Conservation (phyloP, 805 yeast genomes). For the Starmerella stigmatis region DNA sequence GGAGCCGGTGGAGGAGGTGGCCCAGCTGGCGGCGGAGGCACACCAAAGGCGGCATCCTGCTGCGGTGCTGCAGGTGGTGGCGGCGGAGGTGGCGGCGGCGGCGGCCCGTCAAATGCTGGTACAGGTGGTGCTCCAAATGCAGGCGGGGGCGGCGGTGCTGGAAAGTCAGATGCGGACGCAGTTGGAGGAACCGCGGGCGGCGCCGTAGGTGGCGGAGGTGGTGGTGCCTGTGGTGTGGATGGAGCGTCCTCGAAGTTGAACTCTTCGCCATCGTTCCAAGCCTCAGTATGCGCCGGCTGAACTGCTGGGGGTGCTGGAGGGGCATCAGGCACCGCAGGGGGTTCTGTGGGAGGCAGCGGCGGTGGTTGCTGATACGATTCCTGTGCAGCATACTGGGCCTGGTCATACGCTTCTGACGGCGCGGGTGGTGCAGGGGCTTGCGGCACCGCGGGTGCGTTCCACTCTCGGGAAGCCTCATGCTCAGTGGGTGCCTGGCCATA, state of each 20-base stretch:
- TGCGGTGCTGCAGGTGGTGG: slow-evolving; percentile 26
- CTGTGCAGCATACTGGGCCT: not conserved
- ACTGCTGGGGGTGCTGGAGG: slow-evolving; percentile 29
- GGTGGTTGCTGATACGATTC: slow-evolving; percentile 12
- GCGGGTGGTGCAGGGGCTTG: not conserved
- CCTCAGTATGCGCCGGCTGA: slow-evolving; percentile 25
- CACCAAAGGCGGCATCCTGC: slow-evolving; percentile 3
- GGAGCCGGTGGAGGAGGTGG: slow-evolving; percentile 31
- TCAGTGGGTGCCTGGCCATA: no score
- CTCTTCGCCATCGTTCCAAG: slow-evolving; percentile 14
- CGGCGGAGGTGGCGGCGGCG: slow-evolving; percentile 28
- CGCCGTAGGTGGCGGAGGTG: slow-evolving; percentile 33
- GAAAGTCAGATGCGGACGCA: slow-evolving; percentile 12
- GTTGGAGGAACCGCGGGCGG: slow-evolving; percentile 29
- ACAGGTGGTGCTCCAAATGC: slow-evolving; percentile 31
- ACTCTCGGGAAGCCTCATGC: no score
- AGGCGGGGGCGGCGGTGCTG: slow-evolving; percentile 30
- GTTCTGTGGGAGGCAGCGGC: no score
- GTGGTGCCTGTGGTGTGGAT: slow-evolving; percentile 14
- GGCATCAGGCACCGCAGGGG: no score
- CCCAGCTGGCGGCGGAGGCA: slow-evolving; percentile 26
- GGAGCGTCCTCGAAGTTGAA: slow-evolving; percentile 17
- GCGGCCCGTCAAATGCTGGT: slow-evolving; percentile 24
- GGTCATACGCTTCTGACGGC: not conserved
- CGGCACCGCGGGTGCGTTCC: not conserved